Base-by-base conservation (phyloP, 2,329 filamentous ascomycete genomes). In the Chaetomiaceae sp. region DNA sequence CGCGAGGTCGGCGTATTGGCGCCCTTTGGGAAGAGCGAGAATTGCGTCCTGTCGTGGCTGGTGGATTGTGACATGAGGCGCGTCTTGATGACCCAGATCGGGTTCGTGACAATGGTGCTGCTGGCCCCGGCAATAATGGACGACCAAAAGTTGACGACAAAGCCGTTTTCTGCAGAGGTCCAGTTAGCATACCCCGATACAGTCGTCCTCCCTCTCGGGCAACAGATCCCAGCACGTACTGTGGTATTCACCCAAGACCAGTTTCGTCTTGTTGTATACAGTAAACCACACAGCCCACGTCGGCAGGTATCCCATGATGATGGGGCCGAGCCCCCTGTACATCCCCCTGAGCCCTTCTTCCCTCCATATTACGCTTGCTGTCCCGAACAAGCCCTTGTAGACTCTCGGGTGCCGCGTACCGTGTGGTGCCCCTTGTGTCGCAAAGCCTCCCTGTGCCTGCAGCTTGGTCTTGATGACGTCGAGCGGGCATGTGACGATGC, bases 21-120 rank as follows among this genome's bases (percentile, higher is more conserved):
- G 12, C 75, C 69, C 58, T 74, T 74, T 39, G 78, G 74, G 54
- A 74, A 72, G 54, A 65, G 55, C 21, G 70, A 73, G 56, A 72
- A 69, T 14, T 68, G 73, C 64, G 65, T 74, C 65, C 70, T 73
- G 67, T 65, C 69, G 65, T 68, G 73, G 55, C 62, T 58, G 33
- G 57, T 77, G 65, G 63, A 86, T 72, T 97, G 93, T 33, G 93
- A 96, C 93, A 97, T 97, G 61, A 99, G 80, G 59, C 93, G 81
- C 43, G 93, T 99, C 72, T 99, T 99, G 73, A 99, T 96, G 33
- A 99, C 93, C 93, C 93, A 99, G 55, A 99, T 99, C 1, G 93
- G 93, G 68, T 97, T 99, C 20, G 93, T 99, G 56, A 86, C 87
- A 56, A 97, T 78, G 4, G 93, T 99, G 59, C 91, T 96, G 72